These are phyloP conservation scores for Puccinia hordei DNA, from an alignment of 1,284 basidiomycete genomes.

Conservation along the genomic window DNA sequence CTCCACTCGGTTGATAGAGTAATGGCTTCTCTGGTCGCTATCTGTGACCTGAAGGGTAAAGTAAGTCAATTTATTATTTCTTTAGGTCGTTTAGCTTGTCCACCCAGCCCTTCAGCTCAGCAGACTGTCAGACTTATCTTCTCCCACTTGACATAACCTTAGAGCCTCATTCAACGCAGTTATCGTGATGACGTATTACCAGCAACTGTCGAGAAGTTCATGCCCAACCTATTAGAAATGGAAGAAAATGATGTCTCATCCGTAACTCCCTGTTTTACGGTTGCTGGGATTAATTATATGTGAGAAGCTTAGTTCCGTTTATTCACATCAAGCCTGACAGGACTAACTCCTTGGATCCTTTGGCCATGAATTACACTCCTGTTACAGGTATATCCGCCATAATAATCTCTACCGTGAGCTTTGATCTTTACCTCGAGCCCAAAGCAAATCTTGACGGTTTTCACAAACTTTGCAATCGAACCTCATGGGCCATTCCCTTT, in stretches of 20 bases:
- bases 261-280: constrained; percentile 89
- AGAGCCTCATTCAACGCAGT: constrained; percentile 94
- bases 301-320: neutral
- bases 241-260: constrained; percentile 90
- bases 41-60: constrained; percentile 94
- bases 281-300: constrained; percentile 55
- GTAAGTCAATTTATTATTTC: neutral
- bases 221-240: constrained; percentile 90
- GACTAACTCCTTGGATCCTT: neutral
- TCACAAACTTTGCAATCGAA: neutral
- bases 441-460: neutral
- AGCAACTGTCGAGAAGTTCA: constrained; percentile 86
- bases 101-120: neutral
- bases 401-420: constrained; percentile 41
- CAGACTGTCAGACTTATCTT: neutral
- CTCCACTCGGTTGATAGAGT: neutral
- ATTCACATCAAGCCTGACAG: neutral
- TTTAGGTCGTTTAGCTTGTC: neutral
- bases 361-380: neutral
- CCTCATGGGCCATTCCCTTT: constrained; percentile 26
- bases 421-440: neutral
- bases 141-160: neutral
- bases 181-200: constrained; percentile 94
- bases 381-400: constrained; percentile 35
- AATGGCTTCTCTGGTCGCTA: constrained; percentile 69